Evolutionary conservation across 192 early-diverging fungal species (phyloP).

Genomic region (Coemansia erecta): DNA sequence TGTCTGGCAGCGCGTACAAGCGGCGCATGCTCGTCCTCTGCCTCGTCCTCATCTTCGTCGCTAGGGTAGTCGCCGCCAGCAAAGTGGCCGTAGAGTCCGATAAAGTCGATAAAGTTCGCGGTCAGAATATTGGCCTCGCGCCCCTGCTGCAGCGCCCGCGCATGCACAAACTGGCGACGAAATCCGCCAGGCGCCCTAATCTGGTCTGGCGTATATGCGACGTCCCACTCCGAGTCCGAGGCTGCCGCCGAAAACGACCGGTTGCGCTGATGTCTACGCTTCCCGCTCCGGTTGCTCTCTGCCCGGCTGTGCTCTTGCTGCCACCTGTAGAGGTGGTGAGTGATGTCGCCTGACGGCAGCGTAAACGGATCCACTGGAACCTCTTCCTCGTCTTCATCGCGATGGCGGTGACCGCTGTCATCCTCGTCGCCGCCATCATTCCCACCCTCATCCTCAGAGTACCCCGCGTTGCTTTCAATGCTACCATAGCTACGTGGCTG

Average conservation of each 20-base stretch:
- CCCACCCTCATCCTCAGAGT: constrained; percentile 20
- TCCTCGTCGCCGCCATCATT: constrained; percentile 17
- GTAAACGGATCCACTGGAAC: constrained; percentile 53
- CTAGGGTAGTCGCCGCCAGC: constrained; percentile 89
- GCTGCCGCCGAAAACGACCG: constrained; percentile 42
- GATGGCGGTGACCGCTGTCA: constrained; percentile 24
- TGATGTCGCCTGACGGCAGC: constrained; percentile 72
- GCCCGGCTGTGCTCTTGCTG: constrained; percentile 56
- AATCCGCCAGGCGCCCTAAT: constrained; percentile 83
- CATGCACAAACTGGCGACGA: constrained; percentile 78
- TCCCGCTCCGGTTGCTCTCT: constrained; percentile 6
- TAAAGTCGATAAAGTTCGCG: constrained; percentile 91
- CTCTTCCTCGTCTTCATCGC: constrained; percentile 20
- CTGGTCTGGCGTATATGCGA: constrained; percentile 47
- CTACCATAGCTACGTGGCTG: constrained; percentile 49
- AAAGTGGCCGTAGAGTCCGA: constrained; percentile 91
- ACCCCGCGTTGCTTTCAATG: constrained; percentile 17
- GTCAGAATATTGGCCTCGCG: constrained; percentile 68
- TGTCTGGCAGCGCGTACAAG: constrained; percentile 13
- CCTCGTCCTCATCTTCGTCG: constrained; percentile 66
- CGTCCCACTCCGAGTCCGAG: constrained; percentile 60
- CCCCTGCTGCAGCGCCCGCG: constrained; percentile 67
- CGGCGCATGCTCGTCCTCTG: constrained; percentile 40
- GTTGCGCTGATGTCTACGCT: constrained; percentile 26
- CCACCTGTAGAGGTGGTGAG: constrained; percentile 90